Base-by-base conservation (phyloP, 2,329 filamentous ascomycete species). In the Microdochium trichocladiopsis region DNA sequence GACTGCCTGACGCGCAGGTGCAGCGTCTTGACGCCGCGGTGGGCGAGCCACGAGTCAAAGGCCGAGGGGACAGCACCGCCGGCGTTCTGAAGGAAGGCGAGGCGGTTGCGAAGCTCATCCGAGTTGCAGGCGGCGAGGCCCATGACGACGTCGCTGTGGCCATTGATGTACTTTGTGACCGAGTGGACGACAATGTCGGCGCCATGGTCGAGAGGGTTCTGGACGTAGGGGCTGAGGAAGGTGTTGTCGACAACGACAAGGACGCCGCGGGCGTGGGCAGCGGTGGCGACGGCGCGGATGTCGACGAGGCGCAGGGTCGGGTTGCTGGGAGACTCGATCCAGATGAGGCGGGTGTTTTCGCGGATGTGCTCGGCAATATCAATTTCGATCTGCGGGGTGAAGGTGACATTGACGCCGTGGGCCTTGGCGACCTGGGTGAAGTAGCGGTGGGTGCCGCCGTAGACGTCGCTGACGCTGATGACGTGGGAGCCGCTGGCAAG, bases 221-320 rank as follows among this genome's bases (percentile, higher is more conserved):
- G 94, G 48, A 99, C 82, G 69, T 97, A 99, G 28, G 94, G 94
- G 56, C 88, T 93, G 66, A 97, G 78, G 78, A 99, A 99, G 21
- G 94, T 99, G 77, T 99, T 99, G 77, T 99, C 94, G 43, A 99
- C 94, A n/a, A 99, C 94, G 45, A 99, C 94, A 66, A 90, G 78
- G 63, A 97, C 90, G 56, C 92, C 93, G 65, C 90, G 88, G 62
- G 86, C 78, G 70, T 97, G 94, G 18, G 94, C 94, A 52, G 87
- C 80, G 25, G 83, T 83, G 25, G 88, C 87, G 41, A 99, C 88
- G 51, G 89, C 86, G 61, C 88, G 80, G 66, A 99, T 96, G 72
- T 99, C 93, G 58, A 97, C 93, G 48, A 99, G 80, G 25, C 88
- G 84, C 53, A 99, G 79, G 6, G 94, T 99, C 0, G 94, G 94